phyloP scores from a whole-genome alignment of 2,329 filamentous ascomycete genomes.

The Talaromyces sp. region DNA sequence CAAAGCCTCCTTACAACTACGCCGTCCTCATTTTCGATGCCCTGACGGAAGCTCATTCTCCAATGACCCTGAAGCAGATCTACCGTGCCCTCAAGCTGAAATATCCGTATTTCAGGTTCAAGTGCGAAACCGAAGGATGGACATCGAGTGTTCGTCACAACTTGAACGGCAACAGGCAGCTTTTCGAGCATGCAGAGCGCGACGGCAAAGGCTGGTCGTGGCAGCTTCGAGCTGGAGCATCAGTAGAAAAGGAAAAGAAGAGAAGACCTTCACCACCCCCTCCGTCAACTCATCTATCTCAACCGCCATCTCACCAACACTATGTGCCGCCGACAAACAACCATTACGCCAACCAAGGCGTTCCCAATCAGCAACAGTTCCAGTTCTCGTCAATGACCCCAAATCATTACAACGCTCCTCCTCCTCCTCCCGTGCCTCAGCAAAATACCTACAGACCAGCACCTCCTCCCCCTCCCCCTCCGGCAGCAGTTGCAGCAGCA shows the following conservation, averaged over 20 bases:
- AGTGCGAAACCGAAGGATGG: constrained; percentile 61
- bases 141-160: constrained; percentile 64
- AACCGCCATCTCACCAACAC: constrained; percentile 21
- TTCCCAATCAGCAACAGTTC: constrained; percentile 31
- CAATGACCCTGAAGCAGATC: constrained; percentile 62
- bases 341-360: constrained; percentile 25
- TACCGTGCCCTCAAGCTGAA: constrained; percentile 60
- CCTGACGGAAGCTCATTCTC: constrained; percentile 51
- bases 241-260: constrained; percentile 55
- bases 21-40: constrained; percentile 61
- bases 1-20: constrained; percentile 59
- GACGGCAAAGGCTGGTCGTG: constrained; percentile 61
- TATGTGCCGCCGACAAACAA: constrained; percentile 32
- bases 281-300: constrained; percentile 30
- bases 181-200: constrained; percentile 56
- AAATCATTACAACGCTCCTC: constrained; percentile 25
- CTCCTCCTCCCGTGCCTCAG: constrained; percentile 16
- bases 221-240: constrained; percentile 55
- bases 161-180: constrained; percentile 51
- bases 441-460: constrained; percentile 23
- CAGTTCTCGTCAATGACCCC: constrained; percentile 33
- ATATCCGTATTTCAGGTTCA: constrained; percentile 58
- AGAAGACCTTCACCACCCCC: constrained; percentile 43
- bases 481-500: constrained; percentile 5
- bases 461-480: constrained; percentile 18